Percentiles rank a stretch among this genome's conserved stretches.
These are phyloP conservation scores for Sphaerulina populicola DNA, from an alignment of 2,329 filamentous ascomycete species.

Conservation along the genomic window DNA sequence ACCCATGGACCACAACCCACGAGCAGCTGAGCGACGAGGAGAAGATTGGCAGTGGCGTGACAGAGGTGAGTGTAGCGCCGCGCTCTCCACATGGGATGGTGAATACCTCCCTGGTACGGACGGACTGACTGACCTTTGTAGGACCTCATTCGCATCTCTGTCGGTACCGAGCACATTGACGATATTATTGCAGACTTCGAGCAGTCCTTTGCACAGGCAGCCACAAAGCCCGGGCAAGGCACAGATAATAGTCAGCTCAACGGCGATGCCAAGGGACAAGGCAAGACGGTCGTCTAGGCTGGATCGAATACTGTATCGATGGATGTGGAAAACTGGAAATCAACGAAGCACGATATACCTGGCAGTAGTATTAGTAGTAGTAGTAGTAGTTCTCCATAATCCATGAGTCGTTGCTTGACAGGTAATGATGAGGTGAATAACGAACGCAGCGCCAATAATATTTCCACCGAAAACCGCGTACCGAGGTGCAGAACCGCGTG, in stretches of 20 bases:
- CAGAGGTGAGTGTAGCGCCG: slow-evolving; percentile 32
- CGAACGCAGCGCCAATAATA: no score
- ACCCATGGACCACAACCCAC: slow-evolving; percentile 92
- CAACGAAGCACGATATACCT: no score
- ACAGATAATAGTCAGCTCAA: slow-evolving; percentile 21
- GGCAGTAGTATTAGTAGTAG: no score
- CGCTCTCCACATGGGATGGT: not conserved
- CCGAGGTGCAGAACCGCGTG: not conserved
- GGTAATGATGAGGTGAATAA: no score
- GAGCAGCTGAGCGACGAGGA: slow-evolving; percentile 82
- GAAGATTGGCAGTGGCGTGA: slow-evolving; percentile 70
- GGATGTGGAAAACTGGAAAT: no score
- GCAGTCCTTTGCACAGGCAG: slow-evolving; percentile 65
- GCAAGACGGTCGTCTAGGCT: slow-evolving; percentile 17
- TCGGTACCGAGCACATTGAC: slow-evolving; percentile 93
- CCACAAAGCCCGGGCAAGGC: slow-evolving; percentile 36
- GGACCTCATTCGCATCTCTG: slow-evolving; percentile 89
- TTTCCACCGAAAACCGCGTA: not conserved
- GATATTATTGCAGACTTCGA: slow-evolving; percentile 95
- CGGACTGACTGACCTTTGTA: slow-evolving; percentile 36
- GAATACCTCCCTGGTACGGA: no score
- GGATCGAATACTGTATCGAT: no score
- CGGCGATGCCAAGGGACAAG: slow-evolving; percentile 21
- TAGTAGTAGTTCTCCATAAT: no score
- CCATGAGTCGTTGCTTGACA: no score